A percentile compares a stretch with the other conserved stretches of the same genome.
Evolutionary conservation across 805 yeast species (phyloP).

Genomic region (Scheffersomyces stipitis): DNA sequence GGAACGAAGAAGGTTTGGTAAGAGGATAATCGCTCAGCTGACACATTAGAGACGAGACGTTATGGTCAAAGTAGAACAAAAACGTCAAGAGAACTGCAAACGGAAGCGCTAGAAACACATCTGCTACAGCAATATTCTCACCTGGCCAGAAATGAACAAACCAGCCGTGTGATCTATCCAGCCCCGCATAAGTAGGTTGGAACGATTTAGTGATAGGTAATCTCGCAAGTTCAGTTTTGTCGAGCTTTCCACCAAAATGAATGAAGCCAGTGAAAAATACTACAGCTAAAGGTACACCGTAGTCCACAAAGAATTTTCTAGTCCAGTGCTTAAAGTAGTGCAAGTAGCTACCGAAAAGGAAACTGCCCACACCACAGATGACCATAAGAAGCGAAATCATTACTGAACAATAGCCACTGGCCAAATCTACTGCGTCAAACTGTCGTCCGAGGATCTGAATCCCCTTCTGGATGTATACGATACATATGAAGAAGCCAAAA

Average conservation of each 20-base stretch:
- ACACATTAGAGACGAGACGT: conserved; percentile 90
- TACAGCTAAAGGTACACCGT: conserved; percentile 80
- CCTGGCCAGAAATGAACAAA: conserved; percentile 71
- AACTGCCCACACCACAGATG: conserved; percentile 66
- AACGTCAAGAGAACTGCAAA: conserved; percentile 85
- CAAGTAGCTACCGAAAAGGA: conserved; percentile 58
- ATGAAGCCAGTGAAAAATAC: conserved; percentile 89
- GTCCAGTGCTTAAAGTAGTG: conserved; percentile 58
- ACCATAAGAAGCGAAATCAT: conserved; percentile 75
- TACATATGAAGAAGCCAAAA: conserved; percentile 87
- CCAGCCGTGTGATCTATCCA: conserved; percentile 61
- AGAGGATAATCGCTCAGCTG: conserved; percentile 81
- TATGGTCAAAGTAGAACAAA: conserved; percentile 92
- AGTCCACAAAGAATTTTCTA: conserved; percentile 77
- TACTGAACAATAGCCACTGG: conserved; percentile 71
- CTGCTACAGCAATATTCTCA: conserved; percentile 57
- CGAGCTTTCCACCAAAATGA: conserved; percentile 83
- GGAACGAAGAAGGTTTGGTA: conserved; percentile 85
- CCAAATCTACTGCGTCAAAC: conserved; percentile 43
- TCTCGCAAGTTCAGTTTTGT: conserved; percentile 53
- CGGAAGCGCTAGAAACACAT: conserved; percentile 87
- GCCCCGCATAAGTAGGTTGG: conserved; percentile 57
- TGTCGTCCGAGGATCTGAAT: conserved; percentile 77
- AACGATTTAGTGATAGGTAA: conserved; percentile 74
- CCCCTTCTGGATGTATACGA: conserved; percentile 88